Evolutionary conservation across 495 filamentous ascomycete species (phyloP), one percentile per base, ranked within the genome.

Genomic region (Aspergillus kassunensis): DNA sequence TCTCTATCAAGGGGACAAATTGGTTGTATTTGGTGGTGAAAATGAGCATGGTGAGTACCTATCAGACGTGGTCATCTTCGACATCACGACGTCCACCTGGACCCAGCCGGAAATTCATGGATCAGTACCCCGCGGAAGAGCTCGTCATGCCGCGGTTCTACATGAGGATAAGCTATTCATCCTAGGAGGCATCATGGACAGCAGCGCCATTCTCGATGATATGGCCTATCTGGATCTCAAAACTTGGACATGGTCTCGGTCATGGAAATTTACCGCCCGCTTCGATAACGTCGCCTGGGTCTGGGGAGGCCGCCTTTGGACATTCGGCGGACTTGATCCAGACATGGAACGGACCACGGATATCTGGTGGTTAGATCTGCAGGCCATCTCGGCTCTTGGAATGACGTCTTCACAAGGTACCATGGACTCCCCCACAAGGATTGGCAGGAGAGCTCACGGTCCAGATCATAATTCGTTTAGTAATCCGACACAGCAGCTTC

Each of bases 81-180:
- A 98, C 67, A 79, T 97, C 24, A 85, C 89, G 59, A 95, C 88
- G 11, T 91, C 91, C 25, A 85, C 90, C 57, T 98, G 93, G 93
- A 90, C 88, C 5, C 89, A 96, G 51, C 93, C 95, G 4, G 80
- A 89, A 50, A 84, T 97, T 13, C 78, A 82, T 31, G 95, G 93
- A 12, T 80, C 85, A 6, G 76, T 91, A 19, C 93, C 93, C 7
- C 85, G 89, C 59, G 95, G 93, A 11, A 79, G 93, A 66, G 90
- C 93, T 39, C 80, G 93, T 49, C 93, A 98, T 76, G 90, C 93
- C 2, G 89, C 95, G 15, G 89, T 95, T 6, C 82, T 98, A 23
- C 86, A 97, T 60, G 92, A 97, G 54, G 91, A 98, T 67, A 97
- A 97, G 63, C 76, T 98, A 4, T 98, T 95, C 64, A 86, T 98